A percentile compares a stretch with the other conserved stretches of the same genome.
Evolutionary conservation across 139 green algal species (phyloP).

Genomic region (Ulvella scutata): DNA sequence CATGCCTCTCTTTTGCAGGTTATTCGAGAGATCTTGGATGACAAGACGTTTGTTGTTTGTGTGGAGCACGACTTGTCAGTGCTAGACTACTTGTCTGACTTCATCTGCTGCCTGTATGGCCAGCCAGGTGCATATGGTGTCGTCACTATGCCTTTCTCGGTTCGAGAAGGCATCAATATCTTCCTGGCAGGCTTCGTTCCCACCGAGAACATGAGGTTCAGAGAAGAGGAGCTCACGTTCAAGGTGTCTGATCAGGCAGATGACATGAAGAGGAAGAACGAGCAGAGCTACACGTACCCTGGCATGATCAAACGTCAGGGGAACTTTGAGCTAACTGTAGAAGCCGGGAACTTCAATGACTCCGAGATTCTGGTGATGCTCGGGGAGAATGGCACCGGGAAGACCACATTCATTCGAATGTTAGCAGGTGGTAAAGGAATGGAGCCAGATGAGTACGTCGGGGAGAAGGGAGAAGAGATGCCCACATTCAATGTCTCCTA

Average conservation of each 20-base stretch:
- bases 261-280: conserved; percentile 68
- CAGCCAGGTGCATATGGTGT: conserved; percentile 96
- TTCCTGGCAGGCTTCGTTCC: conserved; percentile 93
- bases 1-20: conserved; percentile 33
- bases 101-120: conserved; percentile 99
- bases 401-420: conserved; percentile 99
- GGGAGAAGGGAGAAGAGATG: conserved; percentile 39
- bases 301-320: conserved; percentile 81
- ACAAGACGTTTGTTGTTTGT: conserved; percentile 86
- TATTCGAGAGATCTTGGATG: conserved; percentile 59
- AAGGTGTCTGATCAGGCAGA: conserved; percentile 41
- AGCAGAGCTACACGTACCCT: conserved; percentile 82
- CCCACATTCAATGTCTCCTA: conserved; percentile 78
- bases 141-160: conserved; percentile 92
- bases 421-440: conserved; percentile 79
- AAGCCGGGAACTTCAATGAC: conserved; percentile 85
- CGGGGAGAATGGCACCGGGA: conserved; percentile 96
- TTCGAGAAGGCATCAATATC: conserved; percentile 81
- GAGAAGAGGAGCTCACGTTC: conserved; percentile 93
- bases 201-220: conserved; percentile 97
- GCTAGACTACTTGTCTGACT: conserved; percentile 99
- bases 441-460: conserved; percentile 28
- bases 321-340: conserved; percentile 49
- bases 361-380: conserved; percentile 95
- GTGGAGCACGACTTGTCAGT: conserved; percentile 96